A percentile compares a stretch with the other conserved stretches of the same genome.
phyloP scores from a whole-genome alignment of 306 rosid genomes.

The Ceratonia siliqua region DNA sequence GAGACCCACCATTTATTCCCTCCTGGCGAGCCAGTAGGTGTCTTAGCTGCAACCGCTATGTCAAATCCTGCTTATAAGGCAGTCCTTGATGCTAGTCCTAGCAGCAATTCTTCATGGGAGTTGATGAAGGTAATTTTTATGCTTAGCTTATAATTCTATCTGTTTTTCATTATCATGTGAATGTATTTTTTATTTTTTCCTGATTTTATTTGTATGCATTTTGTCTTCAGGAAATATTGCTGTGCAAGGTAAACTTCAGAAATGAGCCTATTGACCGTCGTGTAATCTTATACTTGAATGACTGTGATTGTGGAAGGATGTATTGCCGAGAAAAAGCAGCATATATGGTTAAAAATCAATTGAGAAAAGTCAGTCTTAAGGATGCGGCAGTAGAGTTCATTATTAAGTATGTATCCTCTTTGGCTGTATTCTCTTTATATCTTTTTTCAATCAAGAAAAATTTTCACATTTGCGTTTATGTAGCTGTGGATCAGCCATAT shows the following conservation, averaged over 20 bases:
- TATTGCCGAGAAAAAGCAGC: conserved; percentile 84
- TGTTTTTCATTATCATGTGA: neutral
- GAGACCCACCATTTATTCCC: conserved; percentile 56
- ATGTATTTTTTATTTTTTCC: neutral
- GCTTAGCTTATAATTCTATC: neutral
- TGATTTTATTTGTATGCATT: conserved; percentile 1
- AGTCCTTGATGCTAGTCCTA: conserved; percentile 89
- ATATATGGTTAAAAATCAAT: conserved; percentile 71
- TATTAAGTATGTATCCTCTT: conserved; percentile 72
- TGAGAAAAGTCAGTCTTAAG: conserved; percentile 80
- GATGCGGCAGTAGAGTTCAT: conserved; percentile 73
- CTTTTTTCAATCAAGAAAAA: neutral
- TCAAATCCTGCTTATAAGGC: conserved; percentile 98
- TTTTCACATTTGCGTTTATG: neutral
- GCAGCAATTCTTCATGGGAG: conserved; percentile 96
- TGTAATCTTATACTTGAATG: conserved; percentile 72
- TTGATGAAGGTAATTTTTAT: conserved; percentile 80
- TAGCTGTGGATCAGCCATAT: neutral
- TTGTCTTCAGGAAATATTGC: conserved; percentile 76
- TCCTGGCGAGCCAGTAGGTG: conserved; percentile 98
- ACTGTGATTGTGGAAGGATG: conserved; percentile 74
- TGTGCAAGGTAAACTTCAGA: conserved; percentile 75
- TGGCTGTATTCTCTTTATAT: conserved; percentile 2
- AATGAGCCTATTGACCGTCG: conserved; percentile 81
- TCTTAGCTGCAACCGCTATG: conserved; percentile 95